Conservation (phyloP, 305 asterid genomes). For the Rubia balearica region DNA sequence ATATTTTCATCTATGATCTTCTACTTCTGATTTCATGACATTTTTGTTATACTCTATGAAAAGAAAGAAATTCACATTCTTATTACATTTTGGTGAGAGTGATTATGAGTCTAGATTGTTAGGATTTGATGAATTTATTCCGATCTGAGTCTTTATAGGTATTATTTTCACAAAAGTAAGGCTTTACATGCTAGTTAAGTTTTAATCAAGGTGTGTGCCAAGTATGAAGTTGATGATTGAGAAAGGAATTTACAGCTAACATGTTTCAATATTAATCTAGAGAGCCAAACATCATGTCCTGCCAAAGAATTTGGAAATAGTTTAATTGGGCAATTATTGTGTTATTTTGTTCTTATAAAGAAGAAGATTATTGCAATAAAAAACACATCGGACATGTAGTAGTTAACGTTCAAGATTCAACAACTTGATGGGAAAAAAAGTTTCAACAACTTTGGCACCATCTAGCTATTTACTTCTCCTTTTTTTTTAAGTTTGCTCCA, state of each 20-base stretch:
- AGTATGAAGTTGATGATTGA: background rate
- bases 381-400: background rate
- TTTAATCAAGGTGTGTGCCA: background rate
- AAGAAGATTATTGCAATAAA: background rate
- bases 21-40: too few species aligned
- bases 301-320: background rate
- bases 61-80: too few species aligned
- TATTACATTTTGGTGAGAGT: too few species aligned
- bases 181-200: background rate
- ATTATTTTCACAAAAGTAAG: too few species aligned
- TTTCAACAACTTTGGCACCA: conserved; percentile 2
- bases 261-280: background rate
- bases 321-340: background rate
- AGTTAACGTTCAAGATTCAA: background rate
- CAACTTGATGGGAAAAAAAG: background rate
- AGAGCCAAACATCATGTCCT: background rate
- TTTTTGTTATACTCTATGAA: background rate
- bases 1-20: too few species aligned
- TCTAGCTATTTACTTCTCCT: conserved; percentile 2
- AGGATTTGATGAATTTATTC: background rate
- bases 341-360: background rate
- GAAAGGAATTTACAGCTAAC: too few species aligned
- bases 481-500: background rate
- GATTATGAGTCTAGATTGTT: background rate
- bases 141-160: too few species aligned